These are phyloP conservation scores for Leishmania arabica DNA, from an alignment of 208 protist genomes.

Conservation along the genomic window DNA sequence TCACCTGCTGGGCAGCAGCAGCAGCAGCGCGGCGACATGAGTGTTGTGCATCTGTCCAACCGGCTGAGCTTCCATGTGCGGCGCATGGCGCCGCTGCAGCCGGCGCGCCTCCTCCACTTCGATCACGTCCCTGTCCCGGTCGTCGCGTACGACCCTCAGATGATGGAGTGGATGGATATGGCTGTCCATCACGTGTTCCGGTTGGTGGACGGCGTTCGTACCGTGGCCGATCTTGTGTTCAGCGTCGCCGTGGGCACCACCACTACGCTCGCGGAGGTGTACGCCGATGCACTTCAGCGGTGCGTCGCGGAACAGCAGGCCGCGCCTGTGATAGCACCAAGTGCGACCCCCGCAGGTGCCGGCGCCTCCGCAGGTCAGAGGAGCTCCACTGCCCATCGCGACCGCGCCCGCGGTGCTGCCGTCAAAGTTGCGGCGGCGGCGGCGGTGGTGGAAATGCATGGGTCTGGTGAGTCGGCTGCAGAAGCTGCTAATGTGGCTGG, in stretches of 20 bases:
- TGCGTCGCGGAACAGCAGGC: conserved; percentile 1
- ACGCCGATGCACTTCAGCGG: conserved; percentile 32
- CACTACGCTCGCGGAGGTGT: conserved; percentile 51
- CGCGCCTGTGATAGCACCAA: not conserved
- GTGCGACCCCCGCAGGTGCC: not conserved
- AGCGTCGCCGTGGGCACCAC: conserved; percentile 46
- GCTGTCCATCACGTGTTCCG: conserved; percentile 60
- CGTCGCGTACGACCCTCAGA: conserved; percentile 32
- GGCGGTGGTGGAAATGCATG: not conserved
- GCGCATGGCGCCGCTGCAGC: conserved; percentile 53
- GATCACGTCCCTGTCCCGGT: conserved; percentile 69
- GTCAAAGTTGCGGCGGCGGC: not conserved
- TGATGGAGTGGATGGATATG: conserved; percentile 71
- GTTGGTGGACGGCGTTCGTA: conserved; percentile 67
- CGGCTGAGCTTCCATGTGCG: conserved; percentile 58
- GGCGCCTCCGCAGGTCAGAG: not conserved
- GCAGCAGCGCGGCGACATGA: conserved; percentile 26
- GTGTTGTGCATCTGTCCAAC: conserved; percentile 55
- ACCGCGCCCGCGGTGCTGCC: not conserved
- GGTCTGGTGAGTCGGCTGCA: not conserved
- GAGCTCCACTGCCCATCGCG: not conserved
- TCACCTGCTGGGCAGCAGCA: not conserved
- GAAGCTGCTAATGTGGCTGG: not conserved
- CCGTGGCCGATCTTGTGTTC: conserved; percentile 70
- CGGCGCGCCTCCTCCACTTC: conserved; percentile 42